Conservation (phyloP, 2,329 filamentous ascomycete genomes). For the Ophiostoma piceae region DNA sequence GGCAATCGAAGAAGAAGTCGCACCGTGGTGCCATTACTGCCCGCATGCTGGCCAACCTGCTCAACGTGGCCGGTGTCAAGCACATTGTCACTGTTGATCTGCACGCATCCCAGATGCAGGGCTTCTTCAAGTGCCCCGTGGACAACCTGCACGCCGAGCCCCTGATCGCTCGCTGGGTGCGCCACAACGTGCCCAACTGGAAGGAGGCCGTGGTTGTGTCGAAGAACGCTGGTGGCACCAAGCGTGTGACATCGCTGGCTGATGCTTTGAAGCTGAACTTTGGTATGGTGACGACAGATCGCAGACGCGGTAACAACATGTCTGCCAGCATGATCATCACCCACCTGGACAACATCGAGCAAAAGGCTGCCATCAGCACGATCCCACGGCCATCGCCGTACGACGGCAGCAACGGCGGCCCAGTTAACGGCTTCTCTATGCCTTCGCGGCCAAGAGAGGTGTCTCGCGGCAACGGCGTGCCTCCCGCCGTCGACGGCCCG, state of each 20-base stretch:
- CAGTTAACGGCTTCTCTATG: background rate
- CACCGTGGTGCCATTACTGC: conserved; percentile 95
- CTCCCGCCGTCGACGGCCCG: conserved; percentile 4
- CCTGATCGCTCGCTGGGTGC: conserved; percentile 91
- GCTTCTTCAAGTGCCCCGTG: conserved; percentile 95
- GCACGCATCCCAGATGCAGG: conserved; percentile 98
- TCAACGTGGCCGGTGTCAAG: conserved; percentile 88
- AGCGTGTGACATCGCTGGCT: conserved; percentile 90
- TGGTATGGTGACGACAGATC: conserved; percentile 86
- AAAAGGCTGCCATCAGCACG: conserved; percentile 26
- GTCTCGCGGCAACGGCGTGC: background rate
- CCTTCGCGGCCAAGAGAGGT: background rate
- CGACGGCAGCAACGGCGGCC: conserved; percentile 6
- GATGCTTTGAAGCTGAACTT: conserved; percentile 97
- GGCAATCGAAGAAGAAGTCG: conserved; percentile 98
- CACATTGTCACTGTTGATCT: conserved; percentile 97
- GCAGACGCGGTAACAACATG: conserved; percentile 61
- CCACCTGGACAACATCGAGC: conserved; percentile 58
- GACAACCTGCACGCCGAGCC: conserved; percentile 97
- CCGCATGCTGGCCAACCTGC: conserved; percentile 91
- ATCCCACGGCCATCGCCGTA: conserved; percentile 4
- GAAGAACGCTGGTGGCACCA: conserved; percentile 96
- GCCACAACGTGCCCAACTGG: conserved; percentile 81
- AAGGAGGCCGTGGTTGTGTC: conserved; percentile 90
- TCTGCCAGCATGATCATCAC: conserved; percentile 72